Percentiles rank a stretch among this genome's conserved stretches.
phyloP scores from a whole-genome alignment of 139 green algal species.

The Pycnococcus provasolii region DNA sequence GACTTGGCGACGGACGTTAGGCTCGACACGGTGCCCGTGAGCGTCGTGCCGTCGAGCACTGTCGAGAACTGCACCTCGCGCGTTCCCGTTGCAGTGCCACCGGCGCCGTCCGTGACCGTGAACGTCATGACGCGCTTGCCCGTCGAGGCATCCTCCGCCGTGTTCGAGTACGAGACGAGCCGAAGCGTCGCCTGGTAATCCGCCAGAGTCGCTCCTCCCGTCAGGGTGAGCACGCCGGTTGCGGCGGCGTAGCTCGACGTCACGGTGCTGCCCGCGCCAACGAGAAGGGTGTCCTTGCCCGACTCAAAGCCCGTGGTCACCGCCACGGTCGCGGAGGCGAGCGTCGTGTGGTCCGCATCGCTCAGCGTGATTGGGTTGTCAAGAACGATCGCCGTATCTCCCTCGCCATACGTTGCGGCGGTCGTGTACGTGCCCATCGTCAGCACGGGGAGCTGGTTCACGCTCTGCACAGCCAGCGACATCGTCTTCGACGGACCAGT shows the following conservation, averaged over 20 bases:
- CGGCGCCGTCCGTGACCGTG: conserved; percentile 13
- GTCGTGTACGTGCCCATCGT: neutral
- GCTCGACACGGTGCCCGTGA: too few species aligned
- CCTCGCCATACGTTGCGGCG: conserved; percentile 8
- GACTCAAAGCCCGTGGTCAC: neutral
- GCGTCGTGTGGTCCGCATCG: conserved; percentile 4
- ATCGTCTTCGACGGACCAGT: too few species aligned
- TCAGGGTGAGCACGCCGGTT: neutral
- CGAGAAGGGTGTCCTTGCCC: neutral
- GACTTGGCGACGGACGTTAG: too few species aligned
- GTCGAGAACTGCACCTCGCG: too few species aligned
- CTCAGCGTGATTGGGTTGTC: too few species aligned
- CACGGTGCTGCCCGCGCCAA: neutral
- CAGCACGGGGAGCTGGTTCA: conserved; percentile 2
- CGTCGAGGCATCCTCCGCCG: neutral
- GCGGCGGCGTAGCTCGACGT: neutral
- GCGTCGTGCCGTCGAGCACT: too few species aligned
- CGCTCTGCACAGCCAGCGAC: neutral
- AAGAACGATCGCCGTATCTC: neutral
- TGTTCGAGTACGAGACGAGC: conserved; percentile 5
- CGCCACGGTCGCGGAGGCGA: conserved; percentile 1
- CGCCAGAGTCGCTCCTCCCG: neutral
- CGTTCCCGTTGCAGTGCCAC: too few species aligned
- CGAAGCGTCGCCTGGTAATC: conserved; percentile 11
- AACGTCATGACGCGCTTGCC: conserved; percentile 5